Conservation (phyloP, 148 eudicot genomes). For the Amaranthus palmeri region DNA sequence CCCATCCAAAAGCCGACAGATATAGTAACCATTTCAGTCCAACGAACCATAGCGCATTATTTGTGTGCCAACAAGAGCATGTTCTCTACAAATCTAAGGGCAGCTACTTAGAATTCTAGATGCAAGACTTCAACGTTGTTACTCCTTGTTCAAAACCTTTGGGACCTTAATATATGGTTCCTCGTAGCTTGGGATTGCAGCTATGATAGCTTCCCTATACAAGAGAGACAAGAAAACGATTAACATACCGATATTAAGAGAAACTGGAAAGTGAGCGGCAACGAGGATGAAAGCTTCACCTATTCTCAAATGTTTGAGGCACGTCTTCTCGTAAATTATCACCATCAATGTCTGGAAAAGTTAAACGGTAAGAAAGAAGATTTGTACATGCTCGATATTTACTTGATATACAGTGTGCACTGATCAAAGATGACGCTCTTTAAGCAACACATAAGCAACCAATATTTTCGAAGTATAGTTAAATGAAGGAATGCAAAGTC, state of each 20-base stretch:
- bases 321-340: slow-evolving; percentile 65
- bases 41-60: too few relatives aligned
- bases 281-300: slow-evolving; percentile 31
- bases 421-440: background rate
- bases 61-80: background rate
- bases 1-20: background rate
- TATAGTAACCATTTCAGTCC: too few relatives aligned
- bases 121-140: slow-evolving; percentile 20
- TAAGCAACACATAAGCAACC: background rate
- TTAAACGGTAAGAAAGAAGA: background rate
- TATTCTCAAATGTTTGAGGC: slow-evolving; percentile 68
- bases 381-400: background rate
- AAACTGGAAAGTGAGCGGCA: background rate
- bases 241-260: background rate
- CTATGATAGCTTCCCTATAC: slow-evolving; percentile 67
- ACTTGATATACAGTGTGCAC: background rate
- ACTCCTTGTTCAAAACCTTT: slow-evolving; percentile 79
- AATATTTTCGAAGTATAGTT: background rate
- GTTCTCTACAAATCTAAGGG: background rate
- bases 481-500: too few relatives aligned
- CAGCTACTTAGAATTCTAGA: slow-evolving; percentile 5
- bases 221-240: background rate
- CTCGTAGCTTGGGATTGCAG: slow-evolving; percentile 70
- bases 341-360: slow-evolving; percentile 61
- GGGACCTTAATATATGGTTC: slow-evolving; percentile 92